Evolutionary conservation across 345 rosid genomes (phyloP), one percentile per base, ranked within the genome.

Genomic region (Syzygium aqueum): DNA sequence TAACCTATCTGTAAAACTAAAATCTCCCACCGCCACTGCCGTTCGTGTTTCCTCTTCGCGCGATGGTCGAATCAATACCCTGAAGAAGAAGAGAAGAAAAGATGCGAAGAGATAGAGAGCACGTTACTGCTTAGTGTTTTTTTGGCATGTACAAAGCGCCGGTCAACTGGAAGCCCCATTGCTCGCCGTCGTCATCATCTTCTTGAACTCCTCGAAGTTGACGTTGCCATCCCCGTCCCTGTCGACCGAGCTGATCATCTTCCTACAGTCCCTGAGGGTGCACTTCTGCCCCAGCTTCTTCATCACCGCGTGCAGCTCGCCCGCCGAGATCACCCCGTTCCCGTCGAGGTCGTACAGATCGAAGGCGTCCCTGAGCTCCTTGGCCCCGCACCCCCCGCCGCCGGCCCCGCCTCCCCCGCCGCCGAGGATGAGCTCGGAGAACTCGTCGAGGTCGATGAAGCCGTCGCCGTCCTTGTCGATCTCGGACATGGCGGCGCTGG

Each of bases 401-500:
- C 21, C 84, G 73, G 43, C 30, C 6, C 91, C 54, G 51, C 61
- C 85, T 2, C 25, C 59, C 46, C 56, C 86, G 59, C 77, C 77
- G 28, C 65, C 86, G 51, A 73, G 84, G 51, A 93, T 89, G 86
- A 94, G 93, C 50, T 91, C 93, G 7, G 92, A 87, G 92, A 96
- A 97, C 88, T 97, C 99, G 65, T 95, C 96, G 80, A 97, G 86
- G 86, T 96, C 95, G 57, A 96, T 94, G 90, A 89, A 90, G 84
- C 98, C 98, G 87, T 96, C 93, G 0, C 99, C 98, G 87, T 97
- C 99, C 50, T 90, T 95, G 93, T 97, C 99, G 91, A 96, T 91
- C 89, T 95, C 98, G 51, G 90, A 65, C 94, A 97, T 95, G 88
- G 95, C 93, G 15, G 89, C 93, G 2, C 84, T 87, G 2, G 94